Base-by-base conservation (phyloP, 257 asterid genomes). In the Voacanga thouarsii region DNA sequence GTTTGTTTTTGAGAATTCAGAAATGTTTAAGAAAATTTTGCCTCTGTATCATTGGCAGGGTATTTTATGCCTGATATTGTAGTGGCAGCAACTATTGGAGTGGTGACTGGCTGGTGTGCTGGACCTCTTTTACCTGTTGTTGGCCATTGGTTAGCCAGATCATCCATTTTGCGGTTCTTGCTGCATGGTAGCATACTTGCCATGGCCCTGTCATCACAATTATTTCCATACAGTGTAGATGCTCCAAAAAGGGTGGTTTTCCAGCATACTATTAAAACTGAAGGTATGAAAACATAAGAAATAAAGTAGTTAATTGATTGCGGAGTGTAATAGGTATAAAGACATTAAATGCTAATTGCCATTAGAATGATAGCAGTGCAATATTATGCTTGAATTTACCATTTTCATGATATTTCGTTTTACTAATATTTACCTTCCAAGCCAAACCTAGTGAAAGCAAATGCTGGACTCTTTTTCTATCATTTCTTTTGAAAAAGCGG, bases 191-290 rank as follows among this genome's bases (percentile, higher is more conserved):
- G 86, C 77, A 82, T 96, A 78, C 85, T 93, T 78, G 86, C 95
- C 60, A 78, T 96, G 88, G 99, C 99, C 63, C 71, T 96, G 75
- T 86, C 98, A 74, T 93, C 97, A 39, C 98, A 90, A 80, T 89
- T 93, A 89, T 96, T 96, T 80, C 98, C 99, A 4, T 96, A 96
- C 90, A 96, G 98, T 89, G 83, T 83, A 15, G 96, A 93, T 80
- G 99, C 99, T 23, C 99, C 98, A 37, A 96, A 96, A 87, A 92
- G 99, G 84, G 89, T 96, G 79, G 59, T 93, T 79, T 75, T 96
- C 81, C 99, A 96, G 88, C 97, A 93, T 85, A 89, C 98, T 5
- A 71, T 96, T 75, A 85, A 83, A 86, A 90, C 89, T 80, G 76
- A 65, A 90, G 99, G 99, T 96, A 88, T 74, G 30, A 61, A 77